Conservation (phyloP, 257 asterid species). For the Leonotis leonurus region DNA sequence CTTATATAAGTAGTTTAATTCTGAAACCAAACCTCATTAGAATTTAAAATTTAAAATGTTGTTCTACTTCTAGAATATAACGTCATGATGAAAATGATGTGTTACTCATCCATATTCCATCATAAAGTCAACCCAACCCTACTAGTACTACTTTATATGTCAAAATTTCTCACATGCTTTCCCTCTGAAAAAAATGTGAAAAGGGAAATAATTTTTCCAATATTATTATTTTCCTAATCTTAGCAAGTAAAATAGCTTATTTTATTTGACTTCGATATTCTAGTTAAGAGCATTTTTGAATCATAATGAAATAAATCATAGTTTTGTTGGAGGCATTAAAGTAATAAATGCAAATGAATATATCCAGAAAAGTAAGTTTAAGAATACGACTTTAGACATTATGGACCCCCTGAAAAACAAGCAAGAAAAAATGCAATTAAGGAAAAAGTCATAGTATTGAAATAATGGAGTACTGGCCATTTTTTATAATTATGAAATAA, state of each 20-base stretch:
- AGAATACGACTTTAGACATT: background rate
- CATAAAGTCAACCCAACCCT: background rate
- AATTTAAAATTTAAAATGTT: background rate
- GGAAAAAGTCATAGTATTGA: background rate
- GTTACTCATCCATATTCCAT: background rate
- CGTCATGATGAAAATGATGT: background rate
- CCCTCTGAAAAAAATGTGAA: background rate
- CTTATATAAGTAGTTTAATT: background rate
- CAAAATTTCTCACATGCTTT: background rate
- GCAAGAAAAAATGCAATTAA: background rate
- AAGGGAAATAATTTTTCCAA: background rate
- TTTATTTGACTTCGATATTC: background rate
- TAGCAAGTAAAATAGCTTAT: background rate
- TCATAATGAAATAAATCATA: too few species aligned
- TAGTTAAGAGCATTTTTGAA: background rate
- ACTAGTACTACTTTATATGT: background rate
- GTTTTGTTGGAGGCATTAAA: background rate
- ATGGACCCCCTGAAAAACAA: constrained; percentile 7
- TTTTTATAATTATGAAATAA: too few species aligned
- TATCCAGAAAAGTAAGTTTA: background rate
- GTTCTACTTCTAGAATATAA: background rate
- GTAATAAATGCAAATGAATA: background rate
- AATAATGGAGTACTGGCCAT: constrained; percentile 8
- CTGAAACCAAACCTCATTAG: background rate
- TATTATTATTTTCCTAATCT: background rate